These are phyloP conservation scores for Puccinia novopanici DNA, from an alignment of 1,284 basidiomycete species.

Conservation along the genomic window DNA sequence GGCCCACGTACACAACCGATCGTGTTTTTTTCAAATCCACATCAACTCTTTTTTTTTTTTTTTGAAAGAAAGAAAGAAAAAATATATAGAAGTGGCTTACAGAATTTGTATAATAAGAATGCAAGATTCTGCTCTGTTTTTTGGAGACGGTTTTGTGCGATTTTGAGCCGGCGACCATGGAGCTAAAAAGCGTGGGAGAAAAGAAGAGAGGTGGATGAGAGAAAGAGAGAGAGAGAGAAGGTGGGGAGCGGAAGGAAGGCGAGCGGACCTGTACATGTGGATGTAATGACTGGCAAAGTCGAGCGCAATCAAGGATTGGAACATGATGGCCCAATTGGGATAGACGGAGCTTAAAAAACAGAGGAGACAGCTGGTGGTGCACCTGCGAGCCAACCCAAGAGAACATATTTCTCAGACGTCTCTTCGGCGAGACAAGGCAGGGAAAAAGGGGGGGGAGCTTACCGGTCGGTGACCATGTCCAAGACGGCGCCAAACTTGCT, in stretches of 20 bases:
- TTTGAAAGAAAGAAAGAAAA: not conserved
- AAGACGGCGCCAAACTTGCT: constrained; percentile 96
- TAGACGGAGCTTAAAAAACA: constrained; percentile 92
- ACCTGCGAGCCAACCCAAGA: constrained; percentile 63
- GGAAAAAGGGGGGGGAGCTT: constrained; percentile 17
- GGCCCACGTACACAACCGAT: too few species aligned
- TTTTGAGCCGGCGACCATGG: constrained; percentile 84
- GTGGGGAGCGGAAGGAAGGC: too few species aligned
- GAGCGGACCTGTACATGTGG: constrained; percentile 73
- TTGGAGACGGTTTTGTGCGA: constrained; percentile 61
- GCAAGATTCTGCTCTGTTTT: constrained; percentile 48
- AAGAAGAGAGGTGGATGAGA: not conserved
- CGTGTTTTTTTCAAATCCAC: too few species aligned
- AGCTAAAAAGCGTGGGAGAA: constrained; percentile 64
- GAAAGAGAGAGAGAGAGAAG: not conserved
- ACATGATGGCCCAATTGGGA: constrained; percentile 76
- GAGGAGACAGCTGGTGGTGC: constrained; percentile 90
- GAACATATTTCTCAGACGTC: not conserved
- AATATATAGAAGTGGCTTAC: constrained; percentile 4
- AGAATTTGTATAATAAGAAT: constrained; percentile 51
- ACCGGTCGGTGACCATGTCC: constrained; percentile 99
- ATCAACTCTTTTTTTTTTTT: too few species aligned
- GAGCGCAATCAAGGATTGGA: constrained; percentile 93
- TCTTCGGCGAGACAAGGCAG: not conserved
- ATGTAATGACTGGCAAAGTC: constrained; percentile 99